phyloP scores from a whole-genome alignment of 495 filamentous ascomycete genomes.

The Corynascus novoguineensis region DNA sequence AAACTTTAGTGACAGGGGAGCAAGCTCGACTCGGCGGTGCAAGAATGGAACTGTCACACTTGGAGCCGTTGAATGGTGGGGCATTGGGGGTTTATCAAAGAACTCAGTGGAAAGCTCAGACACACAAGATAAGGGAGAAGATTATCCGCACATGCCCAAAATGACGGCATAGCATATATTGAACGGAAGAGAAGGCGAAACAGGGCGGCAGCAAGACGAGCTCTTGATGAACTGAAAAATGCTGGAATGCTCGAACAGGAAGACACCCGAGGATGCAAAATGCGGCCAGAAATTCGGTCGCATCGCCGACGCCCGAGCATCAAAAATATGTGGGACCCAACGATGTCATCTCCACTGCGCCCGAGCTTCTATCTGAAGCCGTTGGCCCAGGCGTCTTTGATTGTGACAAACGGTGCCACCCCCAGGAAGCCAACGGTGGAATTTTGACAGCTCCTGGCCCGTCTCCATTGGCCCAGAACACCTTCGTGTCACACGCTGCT shows the following conservation, averaged over 20 bases:
- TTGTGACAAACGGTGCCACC: not conserved
- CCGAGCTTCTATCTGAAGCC: not conserved
- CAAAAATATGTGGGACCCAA: constrained; percentile 7
- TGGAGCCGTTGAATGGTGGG: constrained; percentile 1
- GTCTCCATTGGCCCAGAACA: not conserved
- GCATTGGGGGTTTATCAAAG: not conserved
- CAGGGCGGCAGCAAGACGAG: not conserved
- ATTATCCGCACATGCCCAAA: not conserved
- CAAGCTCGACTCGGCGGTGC: not conserved
- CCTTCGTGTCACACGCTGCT: too few relatives aligned
- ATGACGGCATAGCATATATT: not conserved
- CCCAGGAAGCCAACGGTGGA: constrained; percentile 9
- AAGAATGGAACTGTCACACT: not conserved
- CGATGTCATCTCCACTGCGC: constrained; percentile 18
- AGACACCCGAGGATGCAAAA: not conserved
- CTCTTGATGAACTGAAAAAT: not conserved
- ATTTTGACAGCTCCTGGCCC: not conserved
- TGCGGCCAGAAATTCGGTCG: constrained; percentile 1
- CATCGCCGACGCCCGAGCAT: not conserved
- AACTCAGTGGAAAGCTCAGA: not conserved
- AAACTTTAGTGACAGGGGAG: not conserved
- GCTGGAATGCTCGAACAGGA: not conserved
- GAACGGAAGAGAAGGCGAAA: not conserved
- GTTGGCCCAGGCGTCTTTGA: constrained; percentile 5
- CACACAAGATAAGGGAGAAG: not conserved